Evolutionary conservation across 176 grass and related monocot species (phyloP).

Genomic region (Oryza glaberrima): DNA sequence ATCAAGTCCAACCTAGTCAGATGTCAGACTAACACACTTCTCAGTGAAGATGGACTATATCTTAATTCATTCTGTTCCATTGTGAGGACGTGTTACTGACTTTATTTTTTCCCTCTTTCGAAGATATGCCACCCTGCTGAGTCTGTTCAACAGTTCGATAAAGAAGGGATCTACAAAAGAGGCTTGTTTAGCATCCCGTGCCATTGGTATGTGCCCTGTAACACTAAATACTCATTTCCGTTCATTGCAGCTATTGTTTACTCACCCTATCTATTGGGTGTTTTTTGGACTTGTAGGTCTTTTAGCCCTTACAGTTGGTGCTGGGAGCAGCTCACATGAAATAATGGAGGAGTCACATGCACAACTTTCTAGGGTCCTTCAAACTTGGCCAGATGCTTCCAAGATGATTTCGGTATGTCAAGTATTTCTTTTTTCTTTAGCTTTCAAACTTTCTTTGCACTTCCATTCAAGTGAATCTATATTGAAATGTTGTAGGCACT

Average conservation of each 20-base stretch:
- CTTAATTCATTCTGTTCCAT: not conserved
- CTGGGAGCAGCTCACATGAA: conserved; percentile 55
- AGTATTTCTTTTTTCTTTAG: conserved; percentile 10
- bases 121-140: conserved; percentile 80
- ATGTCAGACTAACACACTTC: conserved; percentile 13
- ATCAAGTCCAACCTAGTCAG: not conserved
- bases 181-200: conserved; percentile 65
- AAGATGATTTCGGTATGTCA: conserved; percentile 67
- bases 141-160: conserved; percentile 78
- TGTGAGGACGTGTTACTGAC: not conserved
- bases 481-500: conserved; percentile 51
- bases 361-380: conserved; percentile 61
- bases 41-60: not conserved
- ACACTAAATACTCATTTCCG: not conserved
- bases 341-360: conserved; percentile 73
- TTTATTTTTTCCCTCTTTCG: conserved; percentile 27
- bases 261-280: conserved; percentile 6
- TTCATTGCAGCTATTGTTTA: not conserved
- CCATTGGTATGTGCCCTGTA: conserved; percentile 52
- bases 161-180: conserved; percentile 81
- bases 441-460: not conserved
- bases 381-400: conserved; percentile 54
- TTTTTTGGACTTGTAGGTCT: conserved; percentile 51
- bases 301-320: conserved; percentile 72
- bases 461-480: conserved; percentile 8